phyloP scores from a whole-genome alignment of 2,329 filamentous ascomycete genomes.

The Juglanconis juglandina region DNA sequence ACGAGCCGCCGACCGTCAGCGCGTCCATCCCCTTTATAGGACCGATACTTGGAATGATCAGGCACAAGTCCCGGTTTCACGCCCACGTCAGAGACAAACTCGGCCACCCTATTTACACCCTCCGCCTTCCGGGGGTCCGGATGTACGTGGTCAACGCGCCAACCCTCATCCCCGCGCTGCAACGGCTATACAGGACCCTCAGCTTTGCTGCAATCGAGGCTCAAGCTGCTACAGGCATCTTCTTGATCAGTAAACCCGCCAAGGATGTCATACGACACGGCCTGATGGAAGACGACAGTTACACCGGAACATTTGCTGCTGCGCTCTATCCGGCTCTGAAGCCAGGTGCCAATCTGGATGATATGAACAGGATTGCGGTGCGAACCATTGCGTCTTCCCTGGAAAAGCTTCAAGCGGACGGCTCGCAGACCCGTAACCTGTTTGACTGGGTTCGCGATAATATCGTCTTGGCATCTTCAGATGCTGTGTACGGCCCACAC shows the following conservation, averaged over 20 bases:
- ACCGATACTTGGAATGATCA: conserved; percentile 24
- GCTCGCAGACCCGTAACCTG: neutral
- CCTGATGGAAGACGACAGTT: conserved; percentile 4
- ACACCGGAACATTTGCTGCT: neutral
- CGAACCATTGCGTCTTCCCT: neutral
- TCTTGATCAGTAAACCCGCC: neutral
- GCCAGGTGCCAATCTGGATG: conserved; percentile 1
- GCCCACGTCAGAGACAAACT: neutral
- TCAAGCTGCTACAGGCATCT: neutral
- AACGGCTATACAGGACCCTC: neutral
- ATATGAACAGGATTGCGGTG: conserved; percentile 10
- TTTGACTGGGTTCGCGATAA: conserved; percentile 7
- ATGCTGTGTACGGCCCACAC: conserved; percentile 10
- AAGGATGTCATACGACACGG: conserved; percentile 1
- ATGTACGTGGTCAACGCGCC: conserved; percentile 1
- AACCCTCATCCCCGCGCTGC: neutral
- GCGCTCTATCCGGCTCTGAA: conserved; percentile 8
- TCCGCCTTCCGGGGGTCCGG: neutral
- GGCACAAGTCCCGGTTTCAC: neutral
- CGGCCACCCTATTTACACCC: neutral
- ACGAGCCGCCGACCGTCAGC: conserved; percentile 23
- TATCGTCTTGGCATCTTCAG: conserved; percentile 4
- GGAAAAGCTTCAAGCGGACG: neutral
- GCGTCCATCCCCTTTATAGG: conserved; percentile 24
- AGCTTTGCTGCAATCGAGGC: neutral